Evolutionary conservation across 2,329 filamentous ascomycete genomes (phyloP).

Genomic region (Colletotrichum sansevieriae): DNA sequence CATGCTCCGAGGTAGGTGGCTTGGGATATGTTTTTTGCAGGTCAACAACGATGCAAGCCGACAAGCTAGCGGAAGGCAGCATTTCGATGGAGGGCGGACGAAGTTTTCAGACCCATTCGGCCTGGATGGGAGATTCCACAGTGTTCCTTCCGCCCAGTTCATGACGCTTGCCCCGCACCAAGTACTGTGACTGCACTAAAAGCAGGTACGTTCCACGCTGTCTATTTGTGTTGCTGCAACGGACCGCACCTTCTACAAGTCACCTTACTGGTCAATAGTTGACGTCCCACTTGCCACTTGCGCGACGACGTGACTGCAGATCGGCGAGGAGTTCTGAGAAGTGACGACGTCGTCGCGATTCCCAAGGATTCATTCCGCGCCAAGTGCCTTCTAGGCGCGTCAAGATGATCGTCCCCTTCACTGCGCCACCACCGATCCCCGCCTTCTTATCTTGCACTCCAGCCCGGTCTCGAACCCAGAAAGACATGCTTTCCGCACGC

Average conservation of each 20-base stretch:
- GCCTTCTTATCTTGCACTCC: not conserved
- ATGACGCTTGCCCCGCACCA: not conserved
- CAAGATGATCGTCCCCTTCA: not conserved
- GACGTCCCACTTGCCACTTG: not conserved
- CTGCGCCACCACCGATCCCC: not conserved
- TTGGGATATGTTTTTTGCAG: constrained; percentile 1
- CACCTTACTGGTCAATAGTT: not conserved
- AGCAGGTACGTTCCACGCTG: not conserved
- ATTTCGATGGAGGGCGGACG: constrained; percentile 1
- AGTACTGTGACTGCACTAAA: not conserved
- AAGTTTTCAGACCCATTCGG: constrained; percentile 1
- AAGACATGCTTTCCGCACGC: not conserved
- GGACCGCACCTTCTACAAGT: not conserved
- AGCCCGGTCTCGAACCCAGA: not conserved
- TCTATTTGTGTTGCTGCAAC: constrained; percentile 1
- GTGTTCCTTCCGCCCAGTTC: not conserved
- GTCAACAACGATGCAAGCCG: not conserved
- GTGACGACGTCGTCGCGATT: not conserved
- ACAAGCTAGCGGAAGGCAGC: not conserved
- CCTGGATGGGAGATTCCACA: not conserved
- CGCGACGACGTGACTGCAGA: not conserved
- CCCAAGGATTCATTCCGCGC: not conserved
- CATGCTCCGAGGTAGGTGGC: not conserved
- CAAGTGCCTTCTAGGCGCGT: not conserved
- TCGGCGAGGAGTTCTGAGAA: not conserved